Conservation (phyloP, 225 moss, liverwort and hornwort species). For the Climacium dendroides region DNA sequence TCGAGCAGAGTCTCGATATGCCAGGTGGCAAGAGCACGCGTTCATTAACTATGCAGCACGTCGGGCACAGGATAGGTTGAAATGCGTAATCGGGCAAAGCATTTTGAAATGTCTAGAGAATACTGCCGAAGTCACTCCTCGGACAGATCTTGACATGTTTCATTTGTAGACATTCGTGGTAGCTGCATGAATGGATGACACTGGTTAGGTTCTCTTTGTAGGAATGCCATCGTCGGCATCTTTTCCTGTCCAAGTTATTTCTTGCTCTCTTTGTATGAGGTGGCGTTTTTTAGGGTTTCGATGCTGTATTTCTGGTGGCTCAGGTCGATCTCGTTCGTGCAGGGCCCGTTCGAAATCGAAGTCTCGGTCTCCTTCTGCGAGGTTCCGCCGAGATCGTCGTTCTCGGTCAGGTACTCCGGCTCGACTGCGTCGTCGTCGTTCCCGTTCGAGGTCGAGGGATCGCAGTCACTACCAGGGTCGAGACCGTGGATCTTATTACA, state of each 20-base stretch:
- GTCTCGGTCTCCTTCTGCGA: slow-evolving; percentile 52
- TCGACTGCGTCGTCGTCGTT: slow-evolving; percentile 71
- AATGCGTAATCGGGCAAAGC: not conserved
- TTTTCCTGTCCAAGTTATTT: not conserved
- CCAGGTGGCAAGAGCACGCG: not conserved
- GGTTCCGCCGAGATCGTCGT: slow-evolving; percentile 72
- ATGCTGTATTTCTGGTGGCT: not conserved
- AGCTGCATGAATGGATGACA: not conserved
- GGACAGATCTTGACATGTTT: not conserved
- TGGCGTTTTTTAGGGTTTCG: not conserved
- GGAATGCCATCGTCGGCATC: not conserved
- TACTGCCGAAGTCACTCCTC: not conserved
- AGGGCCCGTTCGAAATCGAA: slow-evolving; percentile 68
- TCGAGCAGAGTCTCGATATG: not conserved
- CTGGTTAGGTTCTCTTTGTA: not conserved
- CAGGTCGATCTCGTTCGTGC: not conserved
- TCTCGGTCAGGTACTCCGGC: slow-evolving; percentile 79
- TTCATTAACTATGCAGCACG: not conserved
- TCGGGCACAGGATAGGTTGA: not conserved
- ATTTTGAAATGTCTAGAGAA: too few species aligned
- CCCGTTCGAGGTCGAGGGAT: slow-evolving; percentile 66
- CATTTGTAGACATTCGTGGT: not conserved
- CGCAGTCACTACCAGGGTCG: slow-evolving; percentile 43
- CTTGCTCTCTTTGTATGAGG: not conserved
- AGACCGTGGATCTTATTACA: slow-evolving; percentile 57